These are phyloP conservation scores for Pelargonium nanum DNA, from an alignment of 345 rosid genomes.

Conservation along the genomic window DNA sequence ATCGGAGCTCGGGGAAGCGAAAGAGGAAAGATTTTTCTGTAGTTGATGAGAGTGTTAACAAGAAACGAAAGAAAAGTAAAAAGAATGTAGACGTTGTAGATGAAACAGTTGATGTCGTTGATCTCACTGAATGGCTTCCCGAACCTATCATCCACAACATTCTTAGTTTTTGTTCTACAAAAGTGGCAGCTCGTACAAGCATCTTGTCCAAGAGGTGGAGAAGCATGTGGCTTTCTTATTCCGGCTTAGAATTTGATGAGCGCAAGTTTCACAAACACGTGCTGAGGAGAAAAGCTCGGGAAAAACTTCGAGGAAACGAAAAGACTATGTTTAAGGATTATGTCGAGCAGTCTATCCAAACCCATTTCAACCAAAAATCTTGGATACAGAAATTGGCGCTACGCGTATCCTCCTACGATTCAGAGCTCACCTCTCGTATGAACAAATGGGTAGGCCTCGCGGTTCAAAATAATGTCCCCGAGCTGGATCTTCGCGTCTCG, in stretches of 20 bases:
- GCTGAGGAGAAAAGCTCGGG: neutral
- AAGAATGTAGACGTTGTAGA: conserved; percentile 1
- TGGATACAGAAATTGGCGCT: conserved; percentile 18
- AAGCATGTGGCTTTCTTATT: conserved; percentile 19
- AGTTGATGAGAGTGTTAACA: neutral
- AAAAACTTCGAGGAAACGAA: neutral
- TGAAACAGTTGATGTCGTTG: conserved; percentile 7
- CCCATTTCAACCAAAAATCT: conserved; percentile 9
- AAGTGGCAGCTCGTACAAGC: conserved; percentile 26
- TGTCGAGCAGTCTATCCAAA: conserved; percentile 17
- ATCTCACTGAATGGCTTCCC: conserved; percentile 24
- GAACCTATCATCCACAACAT: conserved; percentile 25
- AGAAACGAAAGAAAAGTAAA: conserved; percentile 8
- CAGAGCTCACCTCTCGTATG: conserved; percentile 1
- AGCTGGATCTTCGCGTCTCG: conserved; percentile 21
- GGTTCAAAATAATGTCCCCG: conserved; percentile 13
- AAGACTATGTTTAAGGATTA: conserved; percentile 7
- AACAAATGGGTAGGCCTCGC: conserved; percentile 20
- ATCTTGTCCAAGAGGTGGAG: conserved; percentile 30
- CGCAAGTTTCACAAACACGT: conserved; percentile 14
- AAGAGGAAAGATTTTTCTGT: neutral
- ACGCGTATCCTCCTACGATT: conserved; percentile 13
- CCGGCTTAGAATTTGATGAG: conserved; percentile 24
- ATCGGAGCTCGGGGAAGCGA: neutral
- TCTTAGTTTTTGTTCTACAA: conserved; percentile 18